Evolutionary conservation across 176 grass and related monocot species (phyloP).

Genomic region (Oryza meridionalis): DNA sequence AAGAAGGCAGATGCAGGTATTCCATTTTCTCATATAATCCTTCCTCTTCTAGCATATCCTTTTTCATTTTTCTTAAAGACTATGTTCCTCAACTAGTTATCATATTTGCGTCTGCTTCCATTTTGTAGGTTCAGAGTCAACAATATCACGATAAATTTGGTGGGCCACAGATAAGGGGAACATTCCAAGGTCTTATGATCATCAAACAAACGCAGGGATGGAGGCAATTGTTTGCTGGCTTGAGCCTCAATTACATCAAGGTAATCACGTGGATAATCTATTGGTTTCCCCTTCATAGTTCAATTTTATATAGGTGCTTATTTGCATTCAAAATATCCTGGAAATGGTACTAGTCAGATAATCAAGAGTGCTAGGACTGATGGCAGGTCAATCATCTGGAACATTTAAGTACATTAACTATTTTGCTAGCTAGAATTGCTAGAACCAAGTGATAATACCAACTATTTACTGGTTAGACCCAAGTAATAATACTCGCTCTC

Average conservation of each 20-base stretch:
- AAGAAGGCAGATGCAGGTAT: conserved; percentile 98
- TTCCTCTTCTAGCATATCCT: conserved; percentile 1
- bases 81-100: conserved; percentile 10
- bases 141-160: conserved; percentile 45
- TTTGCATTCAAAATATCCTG: conserved; percentile 7
- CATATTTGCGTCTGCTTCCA: background rate
- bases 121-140: conserved; percentile 59
- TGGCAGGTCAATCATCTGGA: too few relatives aligned
- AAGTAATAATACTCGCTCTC: background rate
- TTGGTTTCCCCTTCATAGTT: background rate
- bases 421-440: too few relatives aligned
- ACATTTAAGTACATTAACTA: too few relatives aligned
- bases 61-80: background rate
- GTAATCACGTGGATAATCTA: conserved; percentile 40
- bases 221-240: conserved; percentile 76
- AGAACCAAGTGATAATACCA: background rate
- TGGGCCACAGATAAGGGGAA: conserved; percentile 55
- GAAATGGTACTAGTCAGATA: background rate
- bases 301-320: background rate
- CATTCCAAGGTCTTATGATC: conserved; percentile 60
- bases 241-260: conserved; percentile 92
- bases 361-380: too few relatives aligned
- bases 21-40: conserved; percentile 7
- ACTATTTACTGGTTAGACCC: background rate
- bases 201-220: conserved; percentile 68